A percentile compares a stretch with the other conserved stretches of the same genome.
Evolutionary conservation across 345 rosid genomes (phyloP).

Genomic region (Toxicodendron radicans): DNA sequence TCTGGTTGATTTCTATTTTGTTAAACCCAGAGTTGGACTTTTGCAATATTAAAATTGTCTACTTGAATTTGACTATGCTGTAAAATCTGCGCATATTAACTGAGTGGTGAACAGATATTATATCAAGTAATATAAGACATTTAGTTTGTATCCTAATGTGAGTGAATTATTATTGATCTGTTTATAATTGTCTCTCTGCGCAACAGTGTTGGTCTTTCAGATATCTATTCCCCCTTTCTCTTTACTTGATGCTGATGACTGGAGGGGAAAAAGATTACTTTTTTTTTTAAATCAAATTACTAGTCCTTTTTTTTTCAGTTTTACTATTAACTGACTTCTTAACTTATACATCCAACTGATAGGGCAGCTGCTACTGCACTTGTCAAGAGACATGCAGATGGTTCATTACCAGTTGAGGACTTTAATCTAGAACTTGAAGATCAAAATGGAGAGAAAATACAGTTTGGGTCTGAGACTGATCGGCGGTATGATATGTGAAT

Average conservation of each 20-base stretch:
- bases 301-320: neutral
- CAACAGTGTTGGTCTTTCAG: neutral
- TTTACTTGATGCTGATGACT: neutral
- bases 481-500: slow-evolving; percentile 45
- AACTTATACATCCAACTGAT: slow-evolving; percentile 22
- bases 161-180: neutral
- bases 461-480: slow-evolving; percentile 81
- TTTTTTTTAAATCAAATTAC: neutral
- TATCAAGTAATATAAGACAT: neutral
- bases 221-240: neutral
- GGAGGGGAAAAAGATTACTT: neutral
- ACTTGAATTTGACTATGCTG: no score
- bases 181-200: neutral
- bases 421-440: slow-evolving; percentile 82
- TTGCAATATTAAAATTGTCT: neutral
- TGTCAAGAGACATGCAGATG: slow-evolving; percentile 73
- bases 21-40: neutral
- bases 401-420: slow-evolving; percentile 71
- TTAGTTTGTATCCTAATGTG: neutral
- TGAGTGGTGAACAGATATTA: neutral
- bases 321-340: slow-evolving; percentile 5
- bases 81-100: neutral
- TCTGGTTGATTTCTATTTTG: neutral
- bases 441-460: slow-evolving; percentile 69
- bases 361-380: slow-evolving; percentile 85